Percentiles rank a stretch among this genome's conserved stretches.
phyloP scores from a whole-genome alignment of 2,329 filamentous ascomycete species.

The Blastomyces parvus region DNA sequence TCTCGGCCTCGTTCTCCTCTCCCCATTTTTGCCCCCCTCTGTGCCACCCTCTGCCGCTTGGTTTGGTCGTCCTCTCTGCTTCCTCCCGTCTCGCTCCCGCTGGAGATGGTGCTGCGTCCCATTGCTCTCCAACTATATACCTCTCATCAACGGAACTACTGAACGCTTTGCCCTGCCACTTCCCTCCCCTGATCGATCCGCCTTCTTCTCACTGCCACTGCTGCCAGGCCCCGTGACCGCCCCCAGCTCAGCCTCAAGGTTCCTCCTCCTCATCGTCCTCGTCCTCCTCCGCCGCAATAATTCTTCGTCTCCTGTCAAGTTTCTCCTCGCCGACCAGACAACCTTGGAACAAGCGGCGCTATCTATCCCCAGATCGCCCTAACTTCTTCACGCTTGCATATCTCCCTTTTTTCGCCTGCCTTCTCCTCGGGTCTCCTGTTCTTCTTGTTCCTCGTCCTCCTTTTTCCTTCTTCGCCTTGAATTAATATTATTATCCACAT shows the following conservation, averaged over 20 bases:
- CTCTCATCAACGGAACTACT: conserved; percentile 5
- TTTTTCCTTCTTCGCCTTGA: not conserved
- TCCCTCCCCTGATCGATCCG: not conserved
- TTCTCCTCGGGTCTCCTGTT: not conserved
- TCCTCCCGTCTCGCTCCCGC: not conserved
- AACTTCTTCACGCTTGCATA: not conserved
- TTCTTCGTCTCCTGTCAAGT: not conserved
- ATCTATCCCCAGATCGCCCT: not conserved
- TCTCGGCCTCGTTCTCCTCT: not conserved
- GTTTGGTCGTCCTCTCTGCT: not conserved
- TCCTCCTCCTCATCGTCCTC: conserved; percentile 1
- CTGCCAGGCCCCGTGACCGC: not conserved
- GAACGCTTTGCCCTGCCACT: not conserved
- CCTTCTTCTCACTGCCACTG: not conserved
- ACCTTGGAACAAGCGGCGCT: not conserved
- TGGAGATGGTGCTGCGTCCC: conserved; percentile 5
- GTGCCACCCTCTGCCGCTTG: not conserved
- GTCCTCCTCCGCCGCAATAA: not conserved
- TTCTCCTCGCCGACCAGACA: not conserved
- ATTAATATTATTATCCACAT: not conserved
- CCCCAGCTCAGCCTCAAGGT: not conserved
- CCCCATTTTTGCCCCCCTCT: not conserved
- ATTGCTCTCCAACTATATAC: conserved; percentile 5
- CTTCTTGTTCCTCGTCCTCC: not conserved
- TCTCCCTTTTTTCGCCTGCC: not conserved